Evolutionary conservation across 257 asterid species (phyloP), one percentile per base, ranked within the genome.

Genomic region (Fraxinus cuspidata): DNA sequence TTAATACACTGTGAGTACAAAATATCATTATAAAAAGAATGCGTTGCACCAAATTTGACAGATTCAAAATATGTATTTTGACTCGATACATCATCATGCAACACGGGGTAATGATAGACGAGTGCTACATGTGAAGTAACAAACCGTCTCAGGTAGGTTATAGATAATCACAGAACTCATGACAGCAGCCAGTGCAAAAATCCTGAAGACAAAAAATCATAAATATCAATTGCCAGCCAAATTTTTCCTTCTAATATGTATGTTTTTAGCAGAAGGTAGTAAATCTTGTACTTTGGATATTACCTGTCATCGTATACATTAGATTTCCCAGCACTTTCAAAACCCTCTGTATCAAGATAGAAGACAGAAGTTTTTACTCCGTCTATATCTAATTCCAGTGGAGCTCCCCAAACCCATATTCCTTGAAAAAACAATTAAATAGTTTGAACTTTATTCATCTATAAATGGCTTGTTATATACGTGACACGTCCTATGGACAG

Each of bases 241-340:
- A 9, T 28, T 74, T 60, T 8, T 70, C 32, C 3, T 13, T 38
- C 53, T 16, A 44, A 23, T 64, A 64, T 56, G 34, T 60, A 13
- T 12, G 21, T 40, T 49, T 25, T 5, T 60, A 44, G 0, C 58
- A 64, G 65, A 31, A 40, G 16, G 40, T 47, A 28, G 67, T 2
- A 28, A 74, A 70, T 10, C 32, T 21, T n/a, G 63, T n/a, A 32
- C 34, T 32, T 75, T 78, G 78, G 65, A 77, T 71, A 83, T 80
- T 81, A 93, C 99, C 98, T 84, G 83, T 96, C 99, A 79, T 96
- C 99, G 76, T 96, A 96, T 60, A 96, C 96, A 78, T 93, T 96
- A 72, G 99, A 92, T 90, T 96, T 96, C 85, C 99, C 98, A 85
- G 93, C 63, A 86, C 97, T 96, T 90, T 96, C 97, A 87, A 96